Base-by-base conservation (phyloP, 305 asterid genomes). In the Plantago coronopus region DNA sequence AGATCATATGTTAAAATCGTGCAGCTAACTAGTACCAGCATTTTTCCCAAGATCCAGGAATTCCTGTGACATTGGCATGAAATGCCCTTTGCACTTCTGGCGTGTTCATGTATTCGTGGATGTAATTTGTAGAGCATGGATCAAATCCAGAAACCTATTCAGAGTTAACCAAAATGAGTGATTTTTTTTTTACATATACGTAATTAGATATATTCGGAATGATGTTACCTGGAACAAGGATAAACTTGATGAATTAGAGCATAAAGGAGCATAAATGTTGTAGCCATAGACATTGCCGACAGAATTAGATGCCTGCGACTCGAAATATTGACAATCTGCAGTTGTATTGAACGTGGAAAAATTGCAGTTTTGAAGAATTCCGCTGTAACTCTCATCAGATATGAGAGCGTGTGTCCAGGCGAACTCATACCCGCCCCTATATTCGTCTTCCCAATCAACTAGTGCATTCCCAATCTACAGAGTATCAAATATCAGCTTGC, bases 401-500 rank as follows among this genome's bases (percentile, higher is more conserved):
- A 73, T 59, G 2, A 82, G 68, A 25, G 78, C 82, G 13, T 73
- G 79, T 0, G 89, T n/a, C 83, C 82, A 77, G 0, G 42, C 19
- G 48, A 50, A 76, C 34, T 82, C 84, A n/a, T 37, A 71, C 10
- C 7, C 14, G 14, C 88, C 88, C 11, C n/a, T 17, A 0, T 0
- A 0, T 10, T 14, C 2, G 42, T 76, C 67, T 45, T 66, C 79
- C 3, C 5, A 7, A 3, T 81, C 81, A 0, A 73, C 46, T 0
- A 15, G 54, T 31, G 83, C 79, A 68, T 81, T 81, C 12, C 87
- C 87, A 14, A 79, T 74, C 81, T 77, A 71, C 43, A 57, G 27
- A 16, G 2, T 15, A n/a, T 9, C 27, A 27, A 27, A 1, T 27
- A 3, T 27, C 22, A 14, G 27, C 40, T 19, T 54, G 43, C 17